Base-by-base conservation (phyloP, 306 rosid species). In the Alnus glutinosa region DNA sequence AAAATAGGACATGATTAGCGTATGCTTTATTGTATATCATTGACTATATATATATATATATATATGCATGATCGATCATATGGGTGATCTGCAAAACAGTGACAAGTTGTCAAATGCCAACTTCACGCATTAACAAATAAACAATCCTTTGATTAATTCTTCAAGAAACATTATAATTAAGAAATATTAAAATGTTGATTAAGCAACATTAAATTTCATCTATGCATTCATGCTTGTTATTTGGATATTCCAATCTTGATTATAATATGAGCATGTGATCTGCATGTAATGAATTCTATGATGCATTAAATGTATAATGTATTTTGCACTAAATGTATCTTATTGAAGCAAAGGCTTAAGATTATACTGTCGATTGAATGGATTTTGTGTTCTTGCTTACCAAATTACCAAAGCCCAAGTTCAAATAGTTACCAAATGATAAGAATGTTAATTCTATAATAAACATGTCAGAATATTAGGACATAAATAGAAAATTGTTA, bases 41-140 rank as follows among this genome's bases (percentile, higher is more conserved):
- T 67, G 50, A 39, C 72, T 39, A 39, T 39, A 39, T 67, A 51
- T 32, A 4, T 42, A 13, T 7, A 23, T 23, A 23, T 23, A 23
- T 23, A 23, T 23, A 23, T 23, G 28, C 28, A 23, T 23, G 28
- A 23, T 23, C 28, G 28, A 23, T 67, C 18, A 64, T 2, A 64
- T 36, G 18, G 48, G 28, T 23, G 28, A 39, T 64, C 23, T 36
- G 48, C 70, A 16, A 36, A 68, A 64, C 13, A 23, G 66, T 32
- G 54, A 48, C 62, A 72, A 75, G 69, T 63, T 77, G 73, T 66
- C 78, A 74, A 81, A 19, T 62, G 78, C 75, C 71, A 77, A 68
- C 66, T 77, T 81, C 64, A 77, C 42, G 58, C 64, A 61, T 47
- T 19, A 47, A 23, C 36, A 47, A 70, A n/a, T 47, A 19, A 70